These are phyloP conservation scores for Neofusicoccum ribis DNA, from an alignment of 2,329 filamentous ascomycete species.

Conservation along the genomic window DNA sequence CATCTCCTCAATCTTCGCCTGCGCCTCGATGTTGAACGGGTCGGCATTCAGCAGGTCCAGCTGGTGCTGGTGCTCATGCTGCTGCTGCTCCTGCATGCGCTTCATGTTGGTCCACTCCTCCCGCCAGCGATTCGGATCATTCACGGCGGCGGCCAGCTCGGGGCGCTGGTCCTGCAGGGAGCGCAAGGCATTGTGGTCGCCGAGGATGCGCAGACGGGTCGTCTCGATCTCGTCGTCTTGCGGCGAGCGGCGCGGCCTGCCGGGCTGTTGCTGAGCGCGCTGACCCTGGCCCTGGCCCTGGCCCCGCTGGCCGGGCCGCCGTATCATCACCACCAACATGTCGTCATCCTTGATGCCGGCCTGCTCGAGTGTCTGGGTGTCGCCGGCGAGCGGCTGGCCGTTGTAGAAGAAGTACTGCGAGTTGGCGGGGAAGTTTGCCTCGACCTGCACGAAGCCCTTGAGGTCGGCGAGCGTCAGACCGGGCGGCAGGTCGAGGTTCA, in stretches of 20 bases:
- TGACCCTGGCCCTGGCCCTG: background rate
- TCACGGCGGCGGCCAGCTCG: slow-evolving; percentile 72
- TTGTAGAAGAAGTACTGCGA: slow-evolving; percentile 89
- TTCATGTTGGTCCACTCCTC: slow-evolving; percentile 69
- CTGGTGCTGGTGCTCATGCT: slow-evolving; percentile 74
- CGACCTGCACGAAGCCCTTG: slow-evolving; percentile 84
- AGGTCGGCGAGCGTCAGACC: slow-evolving; percentile 83
- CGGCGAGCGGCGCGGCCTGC: background rate
- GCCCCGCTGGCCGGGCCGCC: slow-evolving; percentile 27
- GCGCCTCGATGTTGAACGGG: slow-evolving; percentile 89
- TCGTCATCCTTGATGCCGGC: slow-evolving; percentile 83
- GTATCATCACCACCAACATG: slow-evolving; percentile 85
- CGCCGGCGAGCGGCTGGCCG: slow-evolving; percentile 75
- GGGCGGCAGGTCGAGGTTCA: slow-evolving; percentile 77
- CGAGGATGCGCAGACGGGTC: slow-evolving; percentile 78
- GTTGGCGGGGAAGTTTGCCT: slow-evolving; percentile 70
- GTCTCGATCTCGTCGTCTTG: slow-evolving; percentile 66
- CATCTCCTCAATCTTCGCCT: slow-evolving; percentile 92
- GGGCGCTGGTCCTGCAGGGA: slow-evolving; percentile 73
- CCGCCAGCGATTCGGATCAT: slow-evolving; percentile 75
- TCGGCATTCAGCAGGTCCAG: slow-evolving; percentile 88
- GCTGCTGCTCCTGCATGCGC: slow-evolving; percentile 63
- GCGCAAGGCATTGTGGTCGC: slow-evolving; percentile 70
- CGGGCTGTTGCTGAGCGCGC: background rate
- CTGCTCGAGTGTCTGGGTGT: slow-evolving; percentile 77